These are phyloP conservation scores for Dictyostelium firmibasis DNA, from an alignment of 78 protist genomes.

Conservation along the genomic window DNA sequence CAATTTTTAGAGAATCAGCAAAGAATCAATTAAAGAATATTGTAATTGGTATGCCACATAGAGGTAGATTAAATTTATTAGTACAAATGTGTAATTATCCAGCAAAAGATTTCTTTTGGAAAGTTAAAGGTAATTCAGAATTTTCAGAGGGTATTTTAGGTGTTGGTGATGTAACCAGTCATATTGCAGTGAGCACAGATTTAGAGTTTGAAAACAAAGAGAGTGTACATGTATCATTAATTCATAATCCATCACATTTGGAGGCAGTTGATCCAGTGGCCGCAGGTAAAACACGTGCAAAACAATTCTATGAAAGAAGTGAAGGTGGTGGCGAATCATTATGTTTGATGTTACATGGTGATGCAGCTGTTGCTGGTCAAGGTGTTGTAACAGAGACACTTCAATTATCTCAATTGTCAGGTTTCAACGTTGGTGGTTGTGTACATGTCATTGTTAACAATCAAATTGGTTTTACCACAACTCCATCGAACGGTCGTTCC, in stretches of 20 bases:
- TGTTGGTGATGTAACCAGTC: conserved; percentile 96
- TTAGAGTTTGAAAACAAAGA: neutral
- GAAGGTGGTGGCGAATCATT: neutral
- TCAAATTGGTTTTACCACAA: conserved; percentile 94
- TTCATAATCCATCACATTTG: conserved; percentile 96
- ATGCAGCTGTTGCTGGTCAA: conserved; percentile 97
- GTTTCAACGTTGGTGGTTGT: conserved; percentile 88
- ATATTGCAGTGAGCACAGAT: conserved; percentile 83
- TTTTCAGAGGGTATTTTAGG: conserved; percentile 68
- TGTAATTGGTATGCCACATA: conserved; percentile 95
- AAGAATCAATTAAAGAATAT: conserved; percentile 75
- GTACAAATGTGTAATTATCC: conserved; percentile 67
- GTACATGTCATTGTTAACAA: conserved; percentile 95
- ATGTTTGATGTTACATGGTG: conserved; percentile 93
- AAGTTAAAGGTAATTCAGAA: conserved; percentile 74
- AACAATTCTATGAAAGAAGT: conserved; percentile 60
- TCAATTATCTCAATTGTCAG: conserved; percentile 81
- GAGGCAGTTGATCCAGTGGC: conserved; percentile 96
- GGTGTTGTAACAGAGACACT: conserved; percentile 94
- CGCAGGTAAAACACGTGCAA: conserved; percentile 92
- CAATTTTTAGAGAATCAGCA: conserved; percentile 48
- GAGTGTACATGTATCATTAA: conserved; percentile 82
- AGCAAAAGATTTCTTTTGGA: conserved; percentile 72
- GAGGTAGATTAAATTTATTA: conserved; percentile 91
- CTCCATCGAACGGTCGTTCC: conserved; percentile 72